Conservation (phyloP, 2,329 filamentous ascomycete species). For the Xylaria sp. region DNA sequence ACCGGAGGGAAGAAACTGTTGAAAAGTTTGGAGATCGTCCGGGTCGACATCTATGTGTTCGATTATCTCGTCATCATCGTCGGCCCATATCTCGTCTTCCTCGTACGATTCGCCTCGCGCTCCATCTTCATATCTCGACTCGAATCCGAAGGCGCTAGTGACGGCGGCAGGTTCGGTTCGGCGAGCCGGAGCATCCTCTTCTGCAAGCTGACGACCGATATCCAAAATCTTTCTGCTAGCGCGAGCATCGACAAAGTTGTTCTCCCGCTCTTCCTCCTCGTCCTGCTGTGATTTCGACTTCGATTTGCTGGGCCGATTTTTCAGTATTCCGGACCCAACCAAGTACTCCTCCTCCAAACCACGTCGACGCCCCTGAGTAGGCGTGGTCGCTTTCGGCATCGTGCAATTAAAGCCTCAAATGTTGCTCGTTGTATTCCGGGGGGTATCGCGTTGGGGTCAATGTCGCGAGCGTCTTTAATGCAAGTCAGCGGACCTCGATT, state of each 20-base stretch:
- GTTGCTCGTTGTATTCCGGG: not conserved
- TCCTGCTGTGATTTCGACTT: constrained; percentile 76
- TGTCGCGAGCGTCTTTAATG: not conserved
- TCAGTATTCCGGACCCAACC: constrained; percentile 70
- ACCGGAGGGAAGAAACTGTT: constrained; percentile 82
- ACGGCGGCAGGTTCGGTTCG: constrained; percentile 49
- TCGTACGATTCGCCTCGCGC: constrained; percentile 60
- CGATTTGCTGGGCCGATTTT: constrained; percentile 71
- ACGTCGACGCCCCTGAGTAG: constrained; percentile 68
- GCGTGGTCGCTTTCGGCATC: constrained; percentile 83
- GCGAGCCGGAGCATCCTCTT: constrained; percentile 74
- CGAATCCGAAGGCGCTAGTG: constrained; percentile 80
- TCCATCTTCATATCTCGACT: constrained; percentile 77
- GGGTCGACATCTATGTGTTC: constrained; percentile 86
- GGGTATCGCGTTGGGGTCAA: not conserved
- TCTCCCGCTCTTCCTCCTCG: constrained; percentile 69
- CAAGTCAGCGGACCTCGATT: constrained; percentile 4
- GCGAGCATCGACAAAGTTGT: constrained; percentile 85
- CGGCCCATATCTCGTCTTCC: constrained; percentile 75
- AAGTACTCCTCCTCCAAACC: constrained; percentile 86
- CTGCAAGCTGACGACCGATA: constrained; percentile 87
- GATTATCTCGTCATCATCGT: constrained; percentile 76
- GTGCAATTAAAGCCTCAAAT: constrained; percentile 10
- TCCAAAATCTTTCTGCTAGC: constrained; percentile 88
- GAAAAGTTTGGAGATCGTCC: constrained; percentile 87